Evolutionary conservation across 768 basidiomycete genomes (phyloP).

Genomic region (Dioszegia aurantiaca): DNA sequence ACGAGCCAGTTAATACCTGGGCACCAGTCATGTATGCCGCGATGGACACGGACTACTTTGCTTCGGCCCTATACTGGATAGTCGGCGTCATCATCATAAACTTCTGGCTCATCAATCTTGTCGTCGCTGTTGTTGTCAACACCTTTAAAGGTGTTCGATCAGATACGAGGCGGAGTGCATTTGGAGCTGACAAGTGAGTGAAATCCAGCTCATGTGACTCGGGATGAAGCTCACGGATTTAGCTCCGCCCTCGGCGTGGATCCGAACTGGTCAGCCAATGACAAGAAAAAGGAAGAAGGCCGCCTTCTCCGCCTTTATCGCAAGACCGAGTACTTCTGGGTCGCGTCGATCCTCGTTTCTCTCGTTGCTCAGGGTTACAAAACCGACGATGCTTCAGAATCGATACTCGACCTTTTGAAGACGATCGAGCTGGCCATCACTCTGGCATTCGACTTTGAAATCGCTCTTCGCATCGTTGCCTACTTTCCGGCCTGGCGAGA

Average conservation of each 20-base stretch:
- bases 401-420: conserved; percentile 30
- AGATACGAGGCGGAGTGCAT: conserved; percentile 85
- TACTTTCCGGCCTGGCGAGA: conserved; percentile 76
- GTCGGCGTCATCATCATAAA: conserved; percentile 79
- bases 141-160: conserved; percentile 83
- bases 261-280: conserved; percentile 31
- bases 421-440: conserved; percentile 74
- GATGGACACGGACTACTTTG: conserved; percentile 84
- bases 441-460: conserved; percentile 81
- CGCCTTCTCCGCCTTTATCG: conserved; percentile 28
- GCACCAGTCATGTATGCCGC: conserved; percentile 72
- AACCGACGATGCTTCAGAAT: conserved; percentile 25
- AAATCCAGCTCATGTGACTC: no score
- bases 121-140: conserved; percentile 93
- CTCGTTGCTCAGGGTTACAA: conserved; percentile 41
- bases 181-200: conserved; percentile 65
- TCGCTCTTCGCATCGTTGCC: conserved; percentile 68
- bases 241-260: conserved; percentile 32
- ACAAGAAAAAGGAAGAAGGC: conserved; percentile 21
- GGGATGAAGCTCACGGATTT: not conserved
- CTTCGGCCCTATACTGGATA: conserved; percentile 85
- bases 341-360: conserved; percentile 29
- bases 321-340: conserved; percentile 45
- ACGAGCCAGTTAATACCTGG: conserved; percentile 51
- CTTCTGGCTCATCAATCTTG: conserved; percentile 80